Evolutionary conservation across 495 filamentous ascomycete genomes (phyloP).

Genomic region (Xanthoparmelia taractica): DNA sequence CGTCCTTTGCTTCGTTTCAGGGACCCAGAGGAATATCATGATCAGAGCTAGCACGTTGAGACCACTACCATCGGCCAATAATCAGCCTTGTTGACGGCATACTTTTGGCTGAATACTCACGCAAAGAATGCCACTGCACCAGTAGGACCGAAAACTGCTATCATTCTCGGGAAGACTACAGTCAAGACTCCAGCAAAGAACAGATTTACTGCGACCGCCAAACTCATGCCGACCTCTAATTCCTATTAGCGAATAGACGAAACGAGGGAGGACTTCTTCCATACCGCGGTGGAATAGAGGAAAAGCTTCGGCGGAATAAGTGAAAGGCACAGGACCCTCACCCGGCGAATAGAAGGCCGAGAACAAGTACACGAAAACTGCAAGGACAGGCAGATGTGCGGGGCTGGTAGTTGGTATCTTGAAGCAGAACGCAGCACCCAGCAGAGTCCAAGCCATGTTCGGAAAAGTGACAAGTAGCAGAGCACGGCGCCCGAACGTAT

Average conservation of each 20-base stretch:
- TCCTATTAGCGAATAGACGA: neutral
- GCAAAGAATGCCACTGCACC: conserved; percentile 57
- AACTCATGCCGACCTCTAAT: conserved; percentile 59
- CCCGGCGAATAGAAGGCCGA: conserved; percentile 68
- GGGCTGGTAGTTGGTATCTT: conserved; percentile 46
- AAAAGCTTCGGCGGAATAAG: conserved; percentile 72
- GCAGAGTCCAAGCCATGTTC: conserved; percentile 71
- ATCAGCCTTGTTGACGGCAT: neutral
- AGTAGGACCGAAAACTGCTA: conserved; percentile 35
- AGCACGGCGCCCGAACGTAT: conserved; percentile 70
- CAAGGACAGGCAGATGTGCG: conserved; percentile 55
- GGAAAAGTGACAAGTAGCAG: conserved; percentile 81
- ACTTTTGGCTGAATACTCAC: neutral
- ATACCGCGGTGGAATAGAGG: conserved; percentile 59
- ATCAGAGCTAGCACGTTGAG: conserved; percentile 56
- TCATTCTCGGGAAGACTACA: conserved; percentile 61
- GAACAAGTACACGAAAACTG: conserved; percentile 66
- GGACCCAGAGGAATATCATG: conserved; percentile 61
- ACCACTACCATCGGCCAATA: conserved; percentile 23
- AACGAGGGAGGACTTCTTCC: neutral
- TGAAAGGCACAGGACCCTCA: conserved; percentile 77
- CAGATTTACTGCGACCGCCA: conserved; percentile 60
- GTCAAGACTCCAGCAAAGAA: conserved; percentile 59
- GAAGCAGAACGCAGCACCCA: conserved; percentile 64
- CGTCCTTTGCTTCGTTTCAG: conserved; percentile 30